Evolutionary conservation across 2,329 filamentous ascomycete species (phyloP), one percentile per base, ranked within the genome.

Genomic region (Aspergillus piperis): DNA sequence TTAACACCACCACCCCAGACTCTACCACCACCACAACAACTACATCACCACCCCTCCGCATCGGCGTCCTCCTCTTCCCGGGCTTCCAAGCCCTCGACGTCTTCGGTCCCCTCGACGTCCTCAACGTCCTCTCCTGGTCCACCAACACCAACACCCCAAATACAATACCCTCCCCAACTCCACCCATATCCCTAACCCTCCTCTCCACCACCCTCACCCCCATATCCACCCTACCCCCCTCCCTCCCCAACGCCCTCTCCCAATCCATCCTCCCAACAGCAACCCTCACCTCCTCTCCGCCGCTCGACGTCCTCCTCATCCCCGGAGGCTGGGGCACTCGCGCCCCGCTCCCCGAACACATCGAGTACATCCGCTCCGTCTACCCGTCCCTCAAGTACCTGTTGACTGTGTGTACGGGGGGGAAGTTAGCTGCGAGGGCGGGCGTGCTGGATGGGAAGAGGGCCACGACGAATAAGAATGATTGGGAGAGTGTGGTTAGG

Each of bases 101-200:
- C 49, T 77, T 78, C 50, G 82, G 81, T 3, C 81, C 81, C 8
- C 70, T 84, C 15, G 80, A 83, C 60, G 77, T 78, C 62, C 73
- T 84, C 30, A 80, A 71, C 27, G 53, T 62, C 19, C 66, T 71
- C 30, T 69, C 68, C 44, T 21, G 25, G 39, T n/a, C 19, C 41
- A 17, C 8, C 17, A 44, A 17, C n/a, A 21, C 3, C 19, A 21
- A 21, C 19, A 21, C 19, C 19, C 19, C 17, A 19, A 2, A 19
- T 19, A 19, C 17, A 10, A 3, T 4, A 10, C 8, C 8, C 30
- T 11, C 11, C 41, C 8, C 10, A 44, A 44, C 8, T 2, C 41
- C 41, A 10, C 8, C 41, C 41, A 8, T 57, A n/a, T 6, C 49
- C 13, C 47, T 57, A 19, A 52, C 47, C 15, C 25, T 57, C 47